phyloP scores from a whole-genome alignment of 352 stramenopile species.

The Phytophthora ohioensis region DNA sequence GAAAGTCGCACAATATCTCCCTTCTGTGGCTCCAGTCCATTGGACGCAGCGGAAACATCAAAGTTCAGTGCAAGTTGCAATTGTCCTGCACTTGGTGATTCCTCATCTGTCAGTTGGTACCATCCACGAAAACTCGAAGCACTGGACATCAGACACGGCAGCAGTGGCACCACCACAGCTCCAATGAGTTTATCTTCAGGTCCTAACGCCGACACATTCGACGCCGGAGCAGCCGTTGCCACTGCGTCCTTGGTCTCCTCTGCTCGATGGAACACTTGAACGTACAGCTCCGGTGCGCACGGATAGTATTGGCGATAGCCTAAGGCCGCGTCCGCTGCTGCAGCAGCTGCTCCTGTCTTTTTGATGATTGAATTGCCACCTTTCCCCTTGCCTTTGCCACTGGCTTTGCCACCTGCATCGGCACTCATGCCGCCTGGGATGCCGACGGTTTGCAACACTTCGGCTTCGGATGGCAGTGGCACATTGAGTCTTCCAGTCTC shows the following conservation, averaged over 20 bases:
- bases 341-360: conserved; percentile 35
- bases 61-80: conserved; percentile 70
- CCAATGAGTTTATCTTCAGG: conserved; percentile 67
- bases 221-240: conserved; percentile 11
- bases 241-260: conserved; percentile 36
- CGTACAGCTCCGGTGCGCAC: conserved; percentile 63
- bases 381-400: conserved; percentile 22
- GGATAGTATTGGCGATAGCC: conserved; percentile 54
- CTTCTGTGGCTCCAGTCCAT: conserved; percentile 53
- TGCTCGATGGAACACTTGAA: conserved; percentile 68
- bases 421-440: conserved; percentile 34
- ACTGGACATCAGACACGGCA: conserved; percentile 68
- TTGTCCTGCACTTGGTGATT: conserved; percentile 61
- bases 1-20: conserved; percentile 66
- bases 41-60: conserved; percentile 49
- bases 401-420: conserved; percentile 17
- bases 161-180: conserved; percentile 59
- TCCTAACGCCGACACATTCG: conserved; percentile 25
- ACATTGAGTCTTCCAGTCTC: conserved; percentile 61
- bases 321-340: conserved; percentile 25
- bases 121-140: conserved; percentile 64
- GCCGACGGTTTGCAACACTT: conserved; percentile 58
- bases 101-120: conserved; percentile 64
- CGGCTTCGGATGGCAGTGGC: conserved; percentile 64
- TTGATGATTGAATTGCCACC: conserved; percentile 5